Evolutionary conservation across 140 eudicot genomes (phyloP).

Genomic region (Ambrosia hybrid): DNA sequence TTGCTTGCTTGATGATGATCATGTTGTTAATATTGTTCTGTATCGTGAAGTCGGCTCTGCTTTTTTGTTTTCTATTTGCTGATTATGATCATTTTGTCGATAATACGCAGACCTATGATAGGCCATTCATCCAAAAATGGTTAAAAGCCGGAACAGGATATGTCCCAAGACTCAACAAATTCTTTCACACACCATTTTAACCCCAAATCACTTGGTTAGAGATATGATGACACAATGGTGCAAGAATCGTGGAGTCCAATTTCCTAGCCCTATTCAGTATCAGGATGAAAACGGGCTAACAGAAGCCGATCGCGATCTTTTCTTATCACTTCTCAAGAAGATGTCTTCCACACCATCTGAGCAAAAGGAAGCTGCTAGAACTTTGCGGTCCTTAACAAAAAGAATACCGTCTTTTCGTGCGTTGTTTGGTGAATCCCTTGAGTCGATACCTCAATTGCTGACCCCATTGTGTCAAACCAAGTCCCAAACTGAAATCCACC

Average conservation of each 20-base stretch:
- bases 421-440: slow-evolving; percentile 65
- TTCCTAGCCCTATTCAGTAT: slow-evolving; percentile 49
- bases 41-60: too few relatives aligned
- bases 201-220: slow-evolving; percentile 73
- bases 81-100: slow-evolving; percentile 24
- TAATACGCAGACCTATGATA: slow-evolving; percentile 78
- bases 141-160: slow-evolving; percentile 73
- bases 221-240: slow-evolving; percentile 89
- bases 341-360: slow-evolving; percentile 66
- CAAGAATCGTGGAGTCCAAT: slow-evolving; percentile 56
- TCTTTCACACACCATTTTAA: slow-evolving; percentile 75
- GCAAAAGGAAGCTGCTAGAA: slow-evolving; percentile 85
- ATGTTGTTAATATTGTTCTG: too few relatives aligned
- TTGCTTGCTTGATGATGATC: too few relatives aligned
- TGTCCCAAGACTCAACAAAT: slow-evolving; percentile 93
- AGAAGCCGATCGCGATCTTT: slow-evolving; percentile 61
- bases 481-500: slow-evolving; percentile 40
- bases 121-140: slow-evolving; percentile 86
- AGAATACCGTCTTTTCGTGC: slow-evolving; percentile 83
- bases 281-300: slow-evolving; percentile 53
- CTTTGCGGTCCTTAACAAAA: slow-evolving; percentile 71
- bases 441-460: slow-evolving; percentile 68
- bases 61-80: not conserved
- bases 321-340: slow-evolving; percentile 57
- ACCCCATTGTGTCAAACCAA: slow-evolving; percentile 54